Evolutionary conservation across 371 early-diverging fungal species (phyloP).

Genomic region (Mucor ambiguus): DNA sequence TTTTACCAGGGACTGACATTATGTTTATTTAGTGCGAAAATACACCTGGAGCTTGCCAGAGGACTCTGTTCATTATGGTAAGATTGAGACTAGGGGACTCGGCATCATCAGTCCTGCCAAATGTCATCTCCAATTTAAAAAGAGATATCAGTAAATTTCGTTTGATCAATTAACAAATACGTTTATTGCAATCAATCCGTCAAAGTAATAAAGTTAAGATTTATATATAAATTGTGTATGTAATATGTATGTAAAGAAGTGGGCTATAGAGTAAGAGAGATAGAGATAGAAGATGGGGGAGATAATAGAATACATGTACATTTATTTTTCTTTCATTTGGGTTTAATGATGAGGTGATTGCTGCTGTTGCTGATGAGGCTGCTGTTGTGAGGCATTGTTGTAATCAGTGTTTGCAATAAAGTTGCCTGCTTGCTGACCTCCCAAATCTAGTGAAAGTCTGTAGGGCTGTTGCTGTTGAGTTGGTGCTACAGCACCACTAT

Average conservation of each 20-base stretch:
- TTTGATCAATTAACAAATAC: not conserved
- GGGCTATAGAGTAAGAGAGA: not conserved
- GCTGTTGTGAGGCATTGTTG: not conserved
- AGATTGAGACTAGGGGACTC: not conserved
- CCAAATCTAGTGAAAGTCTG: constrained; percentile 11
- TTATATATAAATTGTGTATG: not conserved
- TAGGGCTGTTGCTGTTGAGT: not conserved
- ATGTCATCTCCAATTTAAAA: not conserved
- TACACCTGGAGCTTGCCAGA: constrained; percentile 3
- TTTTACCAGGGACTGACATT: not conserved
- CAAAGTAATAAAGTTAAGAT: not conserved
- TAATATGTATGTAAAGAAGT: not conserved
- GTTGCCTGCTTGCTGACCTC: constrained; percentile 3
- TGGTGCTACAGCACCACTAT: not conserved
- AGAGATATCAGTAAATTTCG: constrained; percentile 22
- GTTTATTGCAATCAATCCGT: not conserved
- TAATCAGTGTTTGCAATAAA: constrained; percentile 3
- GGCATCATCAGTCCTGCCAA: not conserved
- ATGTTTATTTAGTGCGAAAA: not conserved
- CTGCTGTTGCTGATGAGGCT: not conserved
- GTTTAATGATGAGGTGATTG: not conserved
- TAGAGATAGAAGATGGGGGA: not conserved
- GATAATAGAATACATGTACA: constrained; percentile 1
- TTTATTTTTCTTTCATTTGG: not conserved
- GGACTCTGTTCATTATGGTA: not conserved